phyloP scores from a whole-genome alignment of 2,329 filamentous ascomycete species.

The Graphilbum ipis-grandicollis region DNA sequence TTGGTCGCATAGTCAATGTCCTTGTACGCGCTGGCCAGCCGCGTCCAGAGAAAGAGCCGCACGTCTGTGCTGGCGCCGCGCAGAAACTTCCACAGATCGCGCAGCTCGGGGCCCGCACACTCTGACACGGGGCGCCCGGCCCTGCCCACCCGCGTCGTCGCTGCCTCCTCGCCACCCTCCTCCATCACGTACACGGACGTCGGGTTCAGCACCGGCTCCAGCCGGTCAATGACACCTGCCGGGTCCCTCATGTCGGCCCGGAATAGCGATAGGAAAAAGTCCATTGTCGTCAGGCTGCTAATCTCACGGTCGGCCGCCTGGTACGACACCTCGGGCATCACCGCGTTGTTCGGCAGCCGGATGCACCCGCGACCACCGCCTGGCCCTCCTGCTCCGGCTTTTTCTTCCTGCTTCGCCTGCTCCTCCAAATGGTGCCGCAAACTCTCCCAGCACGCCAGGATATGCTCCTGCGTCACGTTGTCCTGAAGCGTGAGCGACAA shows the following conservation, averaged over 20 bases:
- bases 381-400: conserved; percentile 21
- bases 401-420: no score
- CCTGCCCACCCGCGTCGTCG: no score
- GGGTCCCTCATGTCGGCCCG: conserved; percentile 68
- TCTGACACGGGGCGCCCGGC: conserved; percentile 25
- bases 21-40: conserved; percentile 76
- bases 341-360: conserved; percentile 68
- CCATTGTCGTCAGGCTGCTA: conserved; percentile 83
- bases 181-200: conserved; percentile 26
- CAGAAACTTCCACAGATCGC: conserved; percentile 75
- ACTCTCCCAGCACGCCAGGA: background rate
- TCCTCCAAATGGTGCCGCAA: background rate
- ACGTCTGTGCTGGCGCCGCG: conserved; percentile 66
- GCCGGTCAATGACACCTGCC: conserved; percentile 68
- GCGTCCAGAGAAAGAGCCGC: conserved; percentile 75
- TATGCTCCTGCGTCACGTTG: conserved; percentile 19
- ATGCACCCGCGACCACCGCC: conserved; percentile 31
- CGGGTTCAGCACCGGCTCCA: conserved; percentile 82
- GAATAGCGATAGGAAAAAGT: conserved; percentile 87
- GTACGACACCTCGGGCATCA: conserved; percentile 75
- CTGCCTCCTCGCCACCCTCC: no score
- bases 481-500: conserved; percentile 28
- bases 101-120: conserved; percentile 38
- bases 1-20: conserved; percentile 75
- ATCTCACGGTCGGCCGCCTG: conserved; percentile 80